phyloP scores from a whole-genome alignment of 257 asterid species.

The Striga asiatica region DNA sequence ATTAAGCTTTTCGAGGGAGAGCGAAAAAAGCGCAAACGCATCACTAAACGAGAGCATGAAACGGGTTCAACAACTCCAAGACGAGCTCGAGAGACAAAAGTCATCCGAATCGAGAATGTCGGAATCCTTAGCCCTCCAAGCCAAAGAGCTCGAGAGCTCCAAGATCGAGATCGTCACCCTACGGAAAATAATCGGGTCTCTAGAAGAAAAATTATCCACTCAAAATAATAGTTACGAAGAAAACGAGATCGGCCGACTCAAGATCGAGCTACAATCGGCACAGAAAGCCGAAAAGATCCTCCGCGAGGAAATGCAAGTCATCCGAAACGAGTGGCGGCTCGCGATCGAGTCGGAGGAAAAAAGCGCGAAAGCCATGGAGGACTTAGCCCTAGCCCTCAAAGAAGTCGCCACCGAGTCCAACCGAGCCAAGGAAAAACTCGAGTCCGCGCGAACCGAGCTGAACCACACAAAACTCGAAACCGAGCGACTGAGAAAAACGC shows the following conservation, averaged over 20 bases:
- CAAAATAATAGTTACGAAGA: conserved; percentile 8
- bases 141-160: conserved; percentile 32
- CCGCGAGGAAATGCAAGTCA: conserved; percentile 23
- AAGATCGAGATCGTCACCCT: conserved; percentile 33
- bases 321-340: conserved; percentile 36
- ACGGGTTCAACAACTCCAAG: conserved; percentile 39
- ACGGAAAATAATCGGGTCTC: conserved; percentile 23
- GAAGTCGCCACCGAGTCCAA: conserved; percentile 63
- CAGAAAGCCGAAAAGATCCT: conserved; percentile 24
- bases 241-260: conserved; percentile 15
- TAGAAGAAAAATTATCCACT: conserved; percentile 16
- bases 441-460: conserved; percentile 23
- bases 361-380: conserved; percentile 77
- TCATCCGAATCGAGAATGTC: conserved; percentile 27
- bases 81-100: conserved; percentile 27
- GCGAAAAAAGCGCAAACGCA: conserved; percentile 15
- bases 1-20: conserved; percentile 20
- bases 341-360: conserved; percentile 64
- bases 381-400: conserved; percentile 57
- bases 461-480: conserved; percentile 31
- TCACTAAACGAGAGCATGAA: conserved; percentile 19
- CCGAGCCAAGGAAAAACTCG: conserved; percentile 39
- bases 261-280: conserved; percentile 22
- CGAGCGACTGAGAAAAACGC: conserved; percentile 28
- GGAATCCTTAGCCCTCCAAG: conserved; percentile 25